Percentiles rank a stretch among this genome's conserved stretches.
Conservation (phyloP, 2,329 filamentous ascomycete genomes). For the Aureobasidium sp. region DNA sequence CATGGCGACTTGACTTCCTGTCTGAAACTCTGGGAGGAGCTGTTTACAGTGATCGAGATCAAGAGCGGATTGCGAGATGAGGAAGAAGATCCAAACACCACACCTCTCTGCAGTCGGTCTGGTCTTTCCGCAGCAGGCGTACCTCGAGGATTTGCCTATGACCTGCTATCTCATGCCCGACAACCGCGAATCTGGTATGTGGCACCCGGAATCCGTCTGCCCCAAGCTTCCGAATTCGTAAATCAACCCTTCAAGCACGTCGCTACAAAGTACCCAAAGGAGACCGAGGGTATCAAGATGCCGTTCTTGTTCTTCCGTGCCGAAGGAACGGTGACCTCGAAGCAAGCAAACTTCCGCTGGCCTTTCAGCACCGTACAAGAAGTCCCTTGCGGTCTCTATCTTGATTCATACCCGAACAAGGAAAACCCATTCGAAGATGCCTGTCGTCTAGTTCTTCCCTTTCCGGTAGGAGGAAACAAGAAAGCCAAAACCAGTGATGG, state of each 20-base stretch:
- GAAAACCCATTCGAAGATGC: conserved; percentile 31
- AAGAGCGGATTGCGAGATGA: conserved; percentile 20
- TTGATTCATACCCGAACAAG: conserved; percentile 28
- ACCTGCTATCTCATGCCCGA: conserved; percentile 26
- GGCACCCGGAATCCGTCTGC: conserved; percentile 27
- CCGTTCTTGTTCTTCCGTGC: conserved; percentile 29
- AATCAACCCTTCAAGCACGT: conserved; percentile 29
- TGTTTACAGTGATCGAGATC: conserved; percentile 26
- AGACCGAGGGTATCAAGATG: conserved; percentile 29
- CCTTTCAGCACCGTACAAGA: conserved; percentile 27
- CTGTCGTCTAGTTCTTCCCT: conserved; percentile 28
- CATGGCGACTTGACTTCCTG: conserved; percentile 25
- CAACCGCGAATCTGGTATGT: conserved; percentile 28
- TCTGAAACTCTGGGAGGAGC: conserved; percentile 25
- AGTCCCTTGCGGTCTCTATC: conserved; percentile 30
- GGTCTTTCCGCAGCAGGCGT: conserved; percentile 27
- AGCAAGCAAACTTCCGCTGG: conserved; percentile 29
- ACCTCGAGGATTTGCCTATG: conserved; percentile 27
- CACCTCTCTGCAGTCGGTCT: conserved; percentile 24
- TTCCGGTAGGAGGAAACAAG: conserved; percentile 24
- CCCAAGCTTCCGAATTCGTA: conserved; percentile 29
- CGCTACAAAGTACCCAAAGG: conserved; percentile 23
- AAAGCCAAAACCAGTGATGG: conserved; percentile 28
- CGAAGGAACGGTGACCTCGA: conserved; percentile 26
- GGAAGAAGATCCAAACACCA: conserved; percentile 22